Conservation (phyloP, 192 early-diverging fungal genomes). For the Umbelopsis vinacea region DNA sequence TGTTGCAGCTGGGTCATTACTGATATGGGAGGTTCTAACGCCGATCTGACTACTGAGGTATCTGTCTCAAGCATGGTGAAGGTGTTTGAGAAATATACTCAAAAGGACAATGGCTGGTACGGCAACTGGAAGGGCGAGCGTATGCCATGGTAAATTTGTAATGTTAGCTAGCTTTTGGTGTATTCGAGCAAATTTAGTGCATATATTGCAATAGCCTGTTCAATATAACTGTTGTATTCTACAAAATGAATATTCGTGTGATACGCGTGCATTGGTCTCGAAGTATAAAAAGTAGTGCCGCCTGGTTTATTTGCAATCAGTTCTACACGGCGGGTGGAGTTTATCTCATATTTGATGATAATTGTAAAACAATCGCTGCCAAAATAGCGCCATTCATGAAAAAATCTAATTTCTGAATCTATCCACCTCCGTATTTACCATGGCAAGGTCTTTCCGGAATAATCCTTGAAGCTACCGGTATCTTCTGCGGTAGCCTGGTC, state of each 20-base stretch:
- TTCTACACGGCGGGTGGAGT: no score
- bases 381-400: no score
- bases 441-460: slow-evolving; percentile 20
- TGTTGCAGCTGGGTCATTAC: slow-evolving; percentile 15
- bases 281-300: no score
- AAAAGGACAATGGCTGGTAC: slow-evolving; percentile 22
- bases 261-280: no score
- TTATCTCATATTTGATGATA: no score
- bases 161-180: background rate
- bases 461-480: slow-evolving; percentile 21
- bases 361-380: no score
- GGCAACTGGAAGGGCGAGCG: slow-evolving; percentile 22
- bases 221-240: no score
- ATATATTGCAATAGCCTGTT: background rate
- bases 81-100: slow-evolving; percentile 2
- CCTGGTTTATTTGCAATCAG: no score
- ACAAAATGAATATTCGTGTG: no score
- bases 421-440: slow-evolving; percentile 17
- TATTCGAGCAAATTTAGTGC: background rate
- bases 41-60: background rate
- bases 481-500: background rate
- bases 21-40: slow-evolving; percentile 28
- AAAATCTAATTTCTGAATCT: no score
- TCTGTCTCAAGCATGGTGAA: slow-evolving; percentile 28
- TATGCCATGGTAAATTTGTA: slow-evolving; percentile 22